Evolutionary conservation across 2,329 filamentous ascomycete genomes (phyloP), one percentile per base, ranked within the genome.

Genomic region (Aspergillus brunneoviolaceus): DNA sequence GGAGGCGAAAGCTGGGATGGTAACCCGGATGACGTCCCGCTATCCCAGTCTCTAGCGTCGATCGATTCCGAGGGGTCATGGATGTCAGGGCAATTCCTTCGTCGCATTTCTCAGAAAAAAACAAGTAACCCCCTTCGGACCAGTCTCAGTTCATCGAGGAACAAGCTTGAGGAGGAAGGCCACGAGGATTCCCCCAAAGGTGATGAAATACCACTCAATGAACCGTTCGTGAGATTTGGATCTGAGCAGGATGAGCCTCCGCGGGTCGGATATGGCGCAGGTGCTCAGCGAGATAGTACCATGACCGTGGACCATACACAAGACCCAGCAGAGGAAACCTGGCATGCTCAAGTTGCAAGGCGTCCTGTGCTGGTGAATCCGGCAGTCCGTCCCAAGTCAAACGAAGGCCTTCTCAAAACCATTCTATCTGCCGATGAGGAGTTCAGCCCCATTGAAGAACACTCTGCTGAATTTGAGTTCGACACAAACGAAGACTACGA

Each of bases 41-140:
- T 92, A 71, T 91, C 92, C 31, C 89, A 93, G 74, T 98, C 94
- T 0, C 82, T 98, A 19, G 95, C 92, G 2, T 97, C 93, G 0
- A 91, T 98, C 60, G 95, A 97, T 71, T 97, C 93, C 0, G 95
- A 99, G 78, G 95, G 86, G 4, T 97, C 93, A 0, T 99, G 95
- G 95, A 87, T 99, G 49, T 95, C 92, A 3, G 92, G 94, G 16
- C 87, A 88, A 59, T 81, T 83, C 63, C 74, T 81, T 80, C 81
- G 65, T 70, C 80, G 58, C 72, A 81, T 71, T 74, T 86, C 71
- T 69, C 74, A 77, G 49, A 80, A 77, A 33, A 80, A 63, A 50
- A 69, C 60, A 21, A 69, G 64, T 67, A 76, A 65, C 60, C 71
- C 70, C 2, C 67, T 77, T 27, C 77, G 74, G 33, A 75, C 74